Base-by-base conservation (phyloP, 2,329 filamentous ascomycete species). In the Trichoderma sp. region DNA sequence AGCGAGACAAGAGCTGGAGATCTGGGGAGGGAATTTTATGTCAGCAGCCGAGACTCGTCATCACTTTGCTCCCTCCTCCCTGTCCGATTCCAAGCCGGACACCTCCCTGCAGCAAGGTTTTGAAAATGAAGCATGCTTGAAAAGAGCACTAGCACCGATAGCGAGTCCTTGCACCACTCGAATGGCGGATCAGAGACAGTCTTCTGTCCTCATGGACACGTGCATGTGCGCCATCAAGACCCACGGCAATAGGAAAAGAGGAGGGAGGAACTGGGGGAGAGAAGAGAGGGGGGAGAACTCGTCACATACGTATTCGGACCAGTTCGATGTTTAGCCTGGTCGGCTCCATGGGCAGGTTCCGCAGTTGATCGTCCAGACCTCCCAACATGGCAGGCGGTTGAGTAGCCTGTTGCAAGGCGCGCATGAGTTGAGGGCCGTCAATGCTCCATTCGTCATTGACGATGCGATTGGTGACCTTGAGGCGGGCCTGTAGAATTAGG, bases 1-100 rank as follows among this genome's bases (percentile, higher is more conserved):
- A 85, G 28, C 80, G 82, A 17, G 78, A 80, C 12, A 85, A 73
- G 7, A 84, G 72, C 60, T 80, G 80, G 39, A 82, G 71, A 55
- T 82, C 83, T 84, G 56, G 17, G 9, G 21, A 15, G 7, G 28
- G 3, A 17, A 47, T 14, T 34, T 45, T n/a, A 14, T 47, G 41
- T 63, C 26, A 63, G 59, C 47, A 28, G 26, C 50, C 10, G 9
- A 51, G 15, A 15, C 21, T 28, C 5, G 15, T 39, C 12, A n/a
- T 58, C 44, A 62, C 34, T 30, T 62, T 34, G 34, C 19, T 12
- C 19, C 10, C 7, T 30, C 17, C 7, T 21, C n/a, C 34, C 9
- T 43, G 39, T 6, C 19, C 21, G 50, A 41, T 9, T 19, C 19
- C 39, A 45, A 44, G 39, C 21, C 21, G 39, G 39, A 12, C 34